Evolutionary conservation across 1,139 yeast species (phyloP), one percentile per base, ranked within the genome.

Genomic region (Geotrichum macrosporum): DNA sequence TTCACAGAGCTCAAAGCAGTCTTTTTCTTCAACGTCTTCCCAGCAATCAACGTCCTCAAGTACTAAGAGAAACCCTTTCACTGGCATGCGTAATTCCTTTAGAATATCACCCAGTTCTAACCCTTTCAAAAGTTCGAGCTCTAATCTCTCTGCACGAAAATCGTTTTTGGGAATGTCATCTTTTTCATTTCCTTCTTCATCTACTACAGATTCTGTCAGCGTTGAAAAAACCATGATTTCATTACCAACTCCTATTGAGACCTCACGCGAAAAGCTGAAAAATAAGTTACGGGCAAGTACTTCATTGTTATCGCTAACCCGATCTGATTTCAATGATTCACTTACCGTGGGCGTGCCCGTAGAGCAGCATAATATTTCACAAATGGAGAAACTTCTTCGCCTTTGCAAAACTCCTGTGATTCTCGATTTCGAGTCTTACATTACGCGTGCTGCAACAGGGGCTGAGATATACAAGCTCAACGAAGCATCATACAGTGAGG

Each of bases 191-290:
- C 41, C 41, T n/a, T 24, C 30, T 13, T 20, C 19, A 6, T 4
- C 38, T 16, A 26, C 36, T 22, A 6, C 35, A 10, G 42, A 33
- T n/a, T 29, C 30, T 9, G 3, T 42, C 13, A 41, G 16, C 29
- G 16, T 13, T 16, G 44, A 46, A n/a, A 66, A 64, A 44, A 54
- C 69, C 6, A 68, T 69, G 64, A 78, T 79, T n/a, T 78, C 83
- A 2, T 61, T 76, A 49, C 84, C 84, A 0, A 69, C 74, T 1
- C 80, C 81, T 8, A 76, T 74, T 48, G 75, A 73, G 32, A 72
- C 71, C 12, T 75, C 82, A 9, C 68, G 79, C 39, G 78, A 74
- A 52, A 78, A 77, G 54, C 66, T 78, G 41, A 71, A 73, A 53
- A 70, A 71, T 51, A 78, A 75, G 55, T 62, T 79, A 41, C 70